Percentiles rank a stretch among this genome's conserved stretches.
Conservation (phyloP, 2,329 filamentous ascomycete genomes). For the Botrytis deweyae region DNA sequence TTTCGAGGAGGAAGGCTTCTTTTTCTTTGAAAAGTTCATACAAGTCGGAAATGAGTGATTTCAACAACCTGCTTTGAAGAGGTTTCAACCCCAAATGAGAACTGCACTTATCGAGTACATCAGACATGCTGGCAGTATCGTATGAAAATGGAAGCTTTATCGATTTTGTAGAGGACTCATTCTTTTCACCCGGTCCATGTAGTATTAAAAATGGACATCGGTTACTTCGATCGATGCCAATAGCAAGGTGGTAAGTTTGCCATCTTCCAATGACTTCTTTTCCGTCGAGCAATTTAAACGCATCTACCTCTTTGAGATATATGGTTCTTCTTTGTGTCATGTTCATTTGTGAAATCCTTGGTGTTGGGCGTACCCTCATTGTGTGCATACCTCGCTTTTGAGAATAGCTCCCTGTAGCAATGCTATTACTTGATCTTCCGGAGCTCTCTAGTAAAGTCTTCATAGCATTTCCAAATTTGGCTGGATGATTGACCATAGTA, state of each 20-base stretch:
- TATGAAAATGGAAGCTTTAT: constrained; percentile 64
- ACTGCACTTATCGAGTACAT: constrained; percentile 45
- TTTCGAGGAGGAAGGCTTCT: constrained; percentile 63
- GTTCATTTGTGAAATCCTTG: not conserved
- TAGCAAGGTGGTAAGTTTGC: constrained; percentile 53
- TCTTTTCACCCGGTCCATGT: constrained; percentile 47
- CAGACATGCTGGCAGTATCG: constrained; percentile 46
- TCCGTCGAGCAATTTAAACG: constrained; percentile 53
- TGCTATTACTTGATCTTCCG: constrained; percentile 42
- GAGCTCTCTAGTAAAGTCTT: constrained; percentile 54
- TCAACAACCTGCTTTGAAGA: constrained; percentile 38
- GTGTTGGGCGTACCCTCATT: constrained; percentile 33
- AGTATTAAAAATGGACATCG: constrained; percentile 61
- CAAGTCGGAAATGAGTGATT: constrained; percentile 48
- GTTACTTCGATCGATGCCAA: constrained; percentile 64
- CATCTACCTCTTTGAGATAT: constrained; percentile 54
- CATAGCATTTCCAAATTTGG: constrained; percentile 69
- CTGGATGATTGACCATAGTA: constrained; percentile 71
- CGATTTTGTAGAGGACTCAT: constrained; percentile 45
- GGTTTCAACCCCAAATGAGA: constrained; percentile 45
- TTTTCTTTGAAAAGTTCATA: constrained; percentile 60
- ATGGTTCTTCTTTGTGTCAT: constrained; percentile 49
- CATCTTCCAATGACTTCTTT: constrained; percentile 38
- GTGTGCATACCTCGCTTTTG: constrained; percentile 56
- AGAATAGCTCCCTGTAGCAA: constrained; percentile 39